These are phyloP conservation scores for Sporisorium exsertum DNA, from an alignment of 1,284 basidiomycete species.

Conservation along the genomic window DNA sequence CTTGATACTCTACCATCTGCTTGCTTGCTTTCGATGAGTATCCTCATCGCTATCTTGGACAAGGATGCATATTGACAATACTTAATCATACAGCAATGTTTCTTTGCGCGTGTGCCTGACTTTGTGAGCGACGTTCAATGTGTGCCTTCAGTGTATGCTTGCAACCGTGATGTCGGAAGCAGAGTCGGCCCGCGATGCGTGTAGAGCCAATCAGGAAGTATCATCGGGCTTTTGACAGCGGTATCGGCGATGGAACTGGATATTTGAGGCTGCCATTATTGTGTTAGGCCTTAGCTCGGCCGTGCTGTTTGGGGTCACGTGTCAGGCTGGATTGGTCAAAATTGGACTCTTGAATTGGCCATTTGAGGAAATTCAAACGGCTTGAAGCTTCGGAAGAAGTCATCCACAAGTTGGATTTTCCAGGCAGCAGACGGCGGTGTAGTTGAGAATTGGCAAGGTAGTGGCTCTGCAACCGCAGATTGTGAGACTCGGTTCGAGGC, in stretches of 20 bases:
- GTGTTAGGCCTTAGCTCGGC: neutral
- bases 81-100: neutral
- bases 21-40: neutral
- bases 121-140: neutral
- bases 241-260: neutral
- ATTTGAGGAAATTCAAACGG: neutral
- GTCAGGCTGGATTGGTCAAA: too few species aligned
- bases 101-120: neutral
- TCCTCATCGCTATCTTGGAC: neutral
- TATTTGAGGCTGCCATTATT: too few species aligned
- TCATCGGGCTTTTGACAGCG: neutral
- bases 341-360: too few species aligned
- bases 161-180: too few species aligned
- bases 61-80: slow-evolving; percentile 5
- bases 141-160: neutral
- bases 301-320: neutral
- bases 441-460: too few species aligned
- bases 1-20: neutral
- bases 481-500: neutral
- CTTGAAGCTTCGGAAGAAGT: neutral
- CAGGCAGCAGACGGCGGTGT: slow-evolving; percentile 22
- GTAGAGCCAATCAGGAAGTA: neutral
- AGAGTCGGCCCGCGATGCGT: neutral
- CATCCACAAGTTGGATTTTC: neutral
- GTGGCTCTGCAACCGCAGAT: slow-evolving; percentile 4